Conservation (phyloP, 2,329 filamentous ascomycete genomes). For the Trichoderma hamatum region DNA sequence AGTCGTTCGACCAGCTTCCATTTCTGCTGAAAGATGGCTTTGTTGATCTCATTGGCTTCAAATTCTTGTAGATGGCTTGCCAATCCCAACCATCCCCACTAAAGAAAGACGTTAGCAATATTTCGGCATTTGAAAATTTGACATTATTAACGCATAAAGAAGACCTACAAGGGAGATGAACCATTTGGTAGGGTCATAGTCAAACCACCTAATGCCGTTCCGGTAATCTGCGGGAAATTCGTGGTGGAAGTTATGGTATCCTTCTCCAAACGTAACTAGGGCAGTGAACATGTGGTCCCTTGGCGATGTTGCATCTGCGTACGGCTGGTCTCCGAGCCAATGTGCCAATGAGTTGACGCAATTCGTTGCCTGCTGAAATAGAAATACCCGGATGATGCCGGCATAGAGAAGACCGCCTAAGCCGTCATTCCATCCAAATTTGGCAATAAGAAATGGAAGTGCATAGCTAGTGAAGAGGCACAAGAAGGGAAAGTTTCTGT, state of each 20-base stretch:
- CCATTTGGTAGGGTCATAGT: conserved; percentile 86
- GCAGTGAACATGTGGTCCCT: conserved; percentile 80
- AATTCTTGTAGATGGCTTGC: conserved; percentile 82
- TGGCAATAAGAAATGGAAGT: conserved; percentile 70
- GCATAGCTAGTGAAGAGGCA: conserved; percentile 71
- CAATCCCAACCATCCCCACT: conserved; percentile 74
- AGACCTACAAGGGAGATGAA: conserved; percentile 61
- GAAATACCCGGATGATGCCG: conserved; percentile 77
- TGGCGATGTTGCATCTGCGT: conserved; percentile 81
- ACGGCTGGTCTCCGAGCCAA: conserved; percentile 82
- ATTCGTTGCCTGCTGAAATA: conserved; percentile 83
- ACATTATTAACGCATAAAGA: not conserved
- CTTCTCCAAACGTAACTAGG: conserved; percentile 75
- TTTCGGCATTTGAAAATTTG: not conserved
- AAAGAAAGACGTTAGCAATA: not conserved
- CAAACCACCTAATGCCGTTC: conserved; percentile 80
- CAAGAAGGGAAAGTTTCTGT: conserved; percentile 71
- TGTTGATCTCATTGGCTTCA: conserved; percentile 81
- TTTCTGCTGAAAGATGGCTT: conserved; percentile 76
- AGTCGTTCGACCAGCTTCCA: conserved; percentile 85
- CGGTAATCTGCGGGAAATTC: conserved; percentile 85
- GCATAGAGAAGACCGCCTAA: conserved; percentile 75
- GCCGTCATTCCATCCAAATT: conserved; percentile 75
- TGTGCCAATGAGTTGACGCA: conserved; percentile 83
- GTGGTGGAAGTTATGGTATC: conserved; percentile 89